Base-by-base conservation (phyloP, 2,329 filamentous ascomycete species). In the Exophiala sideris region DNA sequence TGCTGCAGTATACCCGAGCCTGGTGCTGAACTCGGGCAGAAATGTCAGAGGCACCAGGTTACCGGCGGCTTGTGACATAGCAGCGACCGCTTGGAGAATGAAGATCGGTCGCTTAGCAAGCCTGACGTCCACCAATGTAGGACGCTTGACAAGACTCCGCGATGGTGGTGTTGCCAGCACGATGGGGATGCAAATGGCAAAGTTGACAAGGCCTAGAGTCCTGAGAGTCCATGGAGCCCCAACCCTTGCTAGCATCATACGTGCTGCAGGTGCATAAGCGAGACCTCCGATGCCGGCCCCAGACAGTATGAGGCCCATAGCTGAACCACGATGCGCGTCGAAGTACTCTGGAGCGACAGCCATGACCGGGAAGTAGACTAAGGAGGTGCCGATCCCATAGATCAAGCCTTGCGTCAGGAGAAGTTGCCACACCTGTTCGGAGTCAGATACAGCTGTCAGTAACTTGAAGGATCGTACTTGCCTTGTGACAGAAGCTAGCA, bases 271-370 rank as follows among this genome's bases (percentile, higher is more conserved):
- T 3, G 71, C 68, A 63, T 83, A 86, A 0, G 79, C 70, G 9
- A 86, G 65, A 0, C 83, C 83, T 2, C 83, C 83, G 0, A 85
- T 57, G 0, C 83, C 83, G 21, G 77, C 79, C 0, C 82, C 83
- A 2, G 80, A 76, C 1, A 82, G 76, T 1, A 77, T 74, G 47
- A 86, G 76, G 0, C 82, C 82, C 62, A 82, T 84, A 6, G 83
- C 83, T 3, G 86, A 73, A 48, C 78, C 79, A 1, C 83, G 71
- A 12, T 73, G 73, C 2, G 76, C 78, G 3, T 75, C 76, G 60
- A 87, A 87, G 82, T 83, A 86, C 57, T 85, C 82, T 2, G 83
- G 78, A 0, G 78, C 71, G 38, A 85, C 79, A 1, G 71, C 70
- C 38, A 84, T 78, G 33, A 72, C 74, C 7, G 76, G 80, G 3